phyloP scores from a whole-genome alignment of 306 rosid genomes.

The Glycine latifolia region DNA sequence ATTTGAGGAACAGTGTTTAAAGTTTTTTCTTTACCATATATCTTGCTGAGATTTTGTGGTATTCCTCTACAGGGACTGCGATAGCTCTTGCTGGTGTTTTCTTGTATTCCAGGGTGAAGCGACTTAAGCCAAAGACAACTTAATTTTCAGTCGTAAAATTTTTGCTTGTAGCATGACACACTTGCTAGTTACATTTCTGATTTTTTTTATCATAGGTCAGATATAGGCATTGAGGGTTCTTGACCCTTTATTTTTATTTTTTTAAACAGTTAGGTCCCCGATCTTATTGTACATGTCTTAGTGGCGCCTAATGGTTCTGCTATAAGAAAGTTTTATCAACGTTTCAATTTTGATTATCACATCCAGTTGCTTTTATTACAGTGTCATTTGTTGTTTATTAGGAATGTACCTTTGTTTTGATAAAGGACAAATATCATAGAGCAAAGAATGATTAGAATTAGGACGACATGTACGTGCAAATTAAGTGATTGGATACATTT shows the following conservation, averaged over 20 bases:
- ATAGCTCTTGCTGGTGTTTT: conserved; percentile 94
- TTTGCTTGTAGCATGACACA: conserved; percentile 9
- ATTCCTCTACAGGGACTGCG: conserved; percentile 76
- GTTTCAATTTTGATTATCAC: background rate
- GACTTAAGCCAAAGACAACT: conserved; percentile 76
- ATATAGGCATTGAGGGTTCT: conserved; percentile 37
- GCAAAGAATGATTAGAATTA: background rate
- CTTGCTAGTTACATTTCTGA: background rate
- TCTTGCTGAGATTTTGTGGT: conserved; percentile 6
- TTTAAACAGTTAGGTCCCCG: background rate
- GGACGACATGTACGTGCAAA: background rate
- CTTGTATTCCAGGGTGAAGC: conserved; percentile 86
- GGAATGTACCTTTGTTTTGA: background rate
- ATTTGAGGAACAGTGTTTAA: background rate
- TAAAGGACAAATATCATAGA: background rate
- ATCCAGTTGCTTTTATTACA: no score
- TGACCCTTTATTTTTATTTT: background rate
- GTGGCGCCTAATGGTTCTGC: conserved; percentile 39
- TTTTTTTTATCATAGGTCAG: conserved; percentile 46
- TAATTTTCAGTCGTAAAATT: conserved; percentile 50
- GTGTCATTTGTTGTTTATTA: no score
- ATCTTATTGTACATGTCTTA: conserved; percentile 39
- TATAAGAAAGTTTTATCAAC: conserved; percentile 24
- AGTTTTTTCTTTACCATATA: conserved; percentile 4
- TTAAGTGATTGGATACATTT: background rate